Percentiles rank a stretch among this genome's conserved stretches.
phyloP scores from a whole-genome alignment of 805 yeast genomes.

The Metschnikowia hibisci region DNA sequence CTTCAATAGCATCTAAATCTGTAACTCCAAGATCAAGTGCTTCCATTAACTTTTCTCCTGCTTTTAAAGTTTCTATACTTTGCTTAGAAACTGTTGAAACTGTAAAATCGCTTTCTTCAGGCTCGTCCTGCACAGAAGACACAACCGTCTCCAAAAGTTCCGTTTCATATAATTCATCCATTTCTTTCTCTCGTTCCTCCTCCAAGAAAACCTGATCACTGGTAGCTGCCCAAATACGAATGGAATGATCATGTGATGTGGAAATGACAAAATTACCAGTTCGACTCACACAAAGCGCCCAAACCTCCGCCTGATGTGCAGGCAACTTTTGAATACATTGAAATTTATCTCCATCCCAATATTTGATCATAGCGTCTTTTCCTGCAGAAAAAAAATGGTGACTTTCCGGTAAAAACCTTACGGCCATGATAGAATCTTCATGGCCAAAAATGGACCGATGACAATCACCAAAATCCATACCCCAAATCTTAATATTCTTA shows the following conservation, averaged over 20 bases:
- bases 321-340: slow-evolving; percentile 84
- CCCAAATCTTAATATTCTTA: slow-evolving; percentile 97
- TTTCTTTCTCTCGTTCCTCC: slow-evolving; percentile 93
- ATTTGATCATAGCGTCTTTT: slow-evolving; percentile 84
- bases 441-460: slow-evolving; percentile 96
- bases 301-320: slow-evolving; percentile 86
- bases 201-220: slow-evolving; percentile 95
- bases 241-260: slow-evolving; percentile 89
- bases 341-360: slow-evolving; percentile 98
- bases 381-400: slow-evolving; percentile 88
- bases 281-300: slow-evolving; percentile 79
- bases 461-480: slow-evolving; percentile 97
- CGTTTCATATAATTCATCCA: slow-evolving; percentile 89
- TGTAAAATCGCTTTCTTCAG: slow-evolving; percentile 46
- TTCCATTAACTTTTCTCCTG: slow-evolving; percentile 90
- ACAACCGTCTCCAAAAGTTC: slow-evolving; percentile 46
- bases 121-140: slow-evolving; percentile 29
- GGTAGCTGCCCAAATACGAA: slow-evolving; percentile 89
- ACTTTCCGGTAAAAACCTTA: slow-evolving; percentile 75
- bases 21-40: slow-evolving; percentile 79
- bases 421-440: slow-evolving; percentile 91
- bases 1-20: slow-evolving; percentile 58
- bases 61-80: slow-evolving; percentile 86
- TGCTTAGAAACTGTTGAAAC: slow-evolving; percentile 70
- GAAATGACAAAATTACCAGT: slow-evolving; percentile 72